Conservation (phyloP, 108 stramenopile genomes). For the Cyclotella cryptica region DNA sequence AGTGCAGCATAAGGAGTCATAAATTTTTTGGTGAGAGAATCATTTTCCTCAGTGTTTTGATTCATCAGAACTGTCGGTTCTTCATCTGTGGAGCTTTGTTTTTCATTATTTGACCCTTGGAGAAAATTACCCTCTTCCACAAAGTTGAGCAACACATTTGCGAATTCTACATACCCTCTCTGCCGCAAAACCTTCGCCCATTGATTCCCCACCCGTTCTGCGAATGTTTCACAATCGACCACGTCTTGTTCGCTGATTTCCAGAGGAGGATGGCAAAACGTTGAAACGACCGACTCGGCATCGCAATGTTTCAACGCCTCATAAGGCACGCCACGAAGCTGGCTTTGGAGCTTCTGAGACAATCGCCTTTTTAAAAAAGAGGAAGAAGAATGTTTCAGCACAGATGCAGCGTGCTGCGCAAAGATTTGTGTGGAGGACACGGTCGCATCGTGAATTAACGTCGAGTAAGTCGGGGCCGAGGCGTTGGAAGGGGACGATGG, state of each 20-base stretch:
- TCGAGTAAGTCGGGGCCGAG: background rate
- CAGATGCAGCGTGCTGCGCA: conserved; percentile 6
- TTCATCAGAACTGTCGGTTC: background rate
- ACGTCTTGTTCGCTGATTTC: conserved; percentile 27
- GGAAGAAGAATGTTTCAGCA: conserved; percentile 12
- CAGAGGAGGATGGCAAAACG: background rate
- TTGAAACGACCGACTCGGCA: background rate
- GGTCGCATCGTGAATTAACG: conserved; percentile 11
- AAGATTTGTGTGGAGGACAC: conserved; percentile 6
- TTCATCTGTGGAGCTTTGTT: background rate
- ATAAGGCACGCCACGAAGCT: background rate
- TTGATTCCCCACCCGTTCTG: conserved; percentile 23
- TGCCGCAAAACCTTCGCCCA: conserved; percentile 27
- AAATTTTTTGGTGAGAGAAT: background rate
- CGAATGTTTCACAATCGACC: conserved; percentile 19
- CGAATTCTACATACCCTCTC: conserved; percentile 27
- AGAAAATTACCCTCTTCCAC: conserved; percentile 27
- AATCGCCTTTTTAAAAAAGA: conserved; percentile 10
- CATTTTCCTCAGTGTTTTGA: background rate
- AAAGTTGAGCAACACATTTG: conserved; percentile 8
- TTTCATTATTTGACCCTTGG: background rate
- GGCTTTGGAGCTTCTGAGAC: conserved; percentile 8
- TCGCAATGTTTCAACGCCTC: conserved; percentile 13
- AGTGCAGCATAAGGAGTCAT: conserved; percentile 28
- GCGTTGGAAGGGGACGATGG: background rate